Conservation (phyloP, 305 asterid species). For the Coffea humblotiana region DNA sequence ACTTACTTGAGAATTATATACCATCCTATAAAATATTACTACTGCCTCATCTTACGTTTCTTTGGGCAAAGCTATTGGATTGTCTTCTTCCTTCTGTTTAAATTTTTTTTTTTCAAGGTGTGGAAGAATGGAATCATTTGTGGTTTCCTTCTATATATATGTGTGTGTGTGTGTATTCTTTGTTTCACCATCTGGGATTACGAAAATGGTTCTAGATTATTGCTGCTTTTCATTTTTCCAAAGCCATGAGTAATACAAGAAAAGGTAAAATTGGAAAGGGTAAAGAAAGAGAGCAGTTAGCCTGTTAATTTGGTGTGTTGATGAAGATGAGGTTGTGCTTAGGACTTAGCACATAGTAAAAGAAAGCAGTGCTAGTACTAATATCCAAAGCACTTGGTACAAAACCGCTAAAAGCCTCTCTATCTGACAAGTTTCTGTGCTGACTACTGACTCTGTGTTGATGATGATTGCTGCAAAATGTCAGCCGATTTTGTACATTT, state of each 20-base stretch:
- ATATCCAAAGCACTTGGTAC: neutral
- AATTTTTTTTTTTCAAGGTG: neutral
- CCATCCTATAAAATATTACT: neutral
- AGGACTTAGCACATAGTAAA: neutral
- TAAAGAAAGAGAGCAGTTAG: neutral
- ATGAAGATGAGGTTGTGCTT: neutral
- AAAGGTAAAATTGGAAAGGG: neutral
- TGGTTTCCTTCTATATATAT: neutral
- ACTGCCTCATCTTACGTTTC: neutral
- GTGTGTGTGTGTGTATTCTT: neutral
- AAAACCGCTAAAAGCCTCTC: neutral
- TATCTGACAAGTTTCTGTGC: neutral
- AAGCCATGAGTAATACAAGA: neutral
- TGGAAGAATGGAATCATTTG: neutral
- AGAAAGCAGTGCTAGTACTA: neutral
- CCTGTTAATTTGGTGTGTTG: neutral
- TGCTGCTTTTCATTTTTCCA: neutral
- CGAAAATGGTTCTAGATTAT: neutral
- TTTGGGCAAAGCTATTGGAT: neutral
- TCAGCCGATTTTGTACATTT: neutral
- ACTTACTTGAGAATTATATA: neutral
- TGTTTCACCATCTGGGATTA: neutral
- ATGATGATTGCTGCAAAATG: neutral
- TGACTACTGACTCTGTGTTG: neutral
- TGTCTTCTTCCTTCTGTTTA: neutral